A percentile compares a stretch with the other conserved stretches of the same genome.
Evolutionary conservation across 768 basidiomycete genomes (phyloP).

Genomic region (Inosperma sp.): DNA sequence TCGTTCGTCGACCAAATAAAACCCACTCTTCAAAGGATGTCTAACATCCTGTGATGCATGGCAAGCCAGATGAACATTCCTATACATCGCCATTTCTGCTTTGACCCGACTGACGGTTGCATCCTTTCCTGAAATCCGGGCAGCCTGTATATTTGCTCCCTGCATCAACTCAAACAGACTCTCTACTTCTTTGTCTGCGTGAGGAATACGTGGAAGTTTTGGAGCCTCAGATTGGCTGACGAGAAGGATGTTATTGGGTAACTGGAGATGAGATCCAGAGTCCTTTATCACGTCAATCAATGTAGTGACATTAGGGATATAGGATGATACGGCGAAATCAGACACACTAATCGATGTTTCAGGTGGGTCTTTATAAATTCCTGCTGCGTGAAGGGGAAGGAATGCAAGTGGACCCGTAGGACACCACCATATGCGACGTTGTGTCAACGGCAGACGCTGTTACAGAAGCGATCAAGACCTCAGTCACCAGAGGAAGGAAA

Average conservation of each 20-base stretch:
- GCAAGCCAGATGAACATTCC: too few relatives aligned
- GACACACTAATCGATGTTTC: background rate
- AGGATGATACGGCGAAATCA: slow-evolving; percentile 17
- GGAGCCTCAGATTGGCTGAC: too few relatives aligned
- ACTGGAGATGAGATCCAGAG: background rate
- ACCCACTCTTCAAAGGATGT: slow-evolving; percentile 23
- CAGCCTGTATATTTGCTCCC: background rate
- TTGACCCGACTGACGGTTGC: slow-evolving; percentile 17
- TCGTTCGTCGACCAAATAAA: slow-evolving; percentile 18
- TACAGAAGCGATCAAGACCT: background rate
- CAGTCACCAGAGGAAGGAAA: background rate
- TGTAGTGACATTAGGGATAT: slow-evolving; percentile 15
- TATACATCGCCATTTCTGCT: slow-evolving; percentile 21
- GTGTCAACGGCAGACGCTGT: background rate
- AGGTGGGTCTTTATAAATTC: too few relatives aligned
- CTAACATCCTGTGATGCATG: slow-evolving; percentile 27
- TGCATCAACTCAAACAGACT: background rate
- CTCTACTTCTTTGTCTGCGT: slow-evolving; percentile 11
- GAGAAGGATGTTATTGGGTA: slow-evolving; percentile 4
- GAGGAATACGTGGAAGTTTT: too few relatives aligned
- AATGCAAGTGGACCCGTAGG: slow-evolving; percentile 23
- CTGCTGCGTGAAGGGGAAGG: slow-evolving; percentile 32
- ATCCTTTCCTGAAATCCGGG: slow-evolving; percentile 17
- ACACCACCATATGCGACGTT: slow-evolving; percentile 23
- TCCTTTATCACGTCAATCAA: slow-evolving; percentile 8